Evolutionary conservation across 345 rosid species (phyloP).

Genomic region (Ceriops decandra): DNA sequence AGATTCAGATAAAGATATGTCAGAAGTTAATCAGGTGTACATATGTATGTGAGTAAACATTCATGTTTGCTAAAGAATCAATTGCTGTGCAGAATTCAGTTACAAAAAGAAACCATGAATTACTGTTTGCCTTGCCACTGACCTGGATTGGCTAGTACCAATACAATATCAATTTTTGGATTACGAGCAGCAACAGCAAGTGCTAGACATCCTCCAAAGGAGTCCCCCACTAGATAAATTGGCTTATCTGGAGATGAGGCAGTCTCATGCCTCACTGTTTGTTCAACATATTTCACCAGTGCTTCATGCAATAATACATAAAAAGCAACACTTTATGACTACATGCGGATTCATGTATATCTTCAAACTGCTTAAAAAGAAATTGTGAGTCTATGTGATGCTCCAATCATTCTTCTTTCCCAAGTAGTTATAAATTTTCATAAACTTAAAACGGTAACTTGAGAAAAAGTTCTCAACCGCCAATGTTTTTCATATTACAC

Average conservation of each 20-base stretch:
- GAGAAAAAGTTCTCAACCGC: background rate
- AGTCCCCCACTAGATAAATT: constrained; percentile 77
- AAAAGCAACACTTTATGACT: background rate
- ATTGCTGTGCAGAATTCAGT: too few species aligned
- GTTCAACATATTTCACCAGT: constrained; percentile 57
- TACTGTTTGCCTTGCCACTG: constrained; percentile 15
- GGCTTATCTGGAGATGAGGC: constrained; percentile 59
- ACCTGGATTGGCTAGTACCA: constrained; percentile 78
- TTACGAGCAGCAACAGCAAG: constrained; percentile 81
- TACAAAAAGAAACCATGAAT: constrained; percentile 4
- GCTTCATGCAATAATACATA: constrained; percentile 31
- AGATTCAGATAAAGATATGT: background rate
- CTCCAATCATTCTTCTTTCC: too few species aligned
- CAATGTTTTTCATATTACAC: too few species aligned
- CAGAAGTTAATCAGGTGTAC: constrained; percentile 1
- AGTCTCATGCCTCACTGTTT: constrained; percentile 52
- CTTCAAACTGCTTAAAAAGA: too few species aligned
- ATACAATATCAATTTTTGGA: constrained; percentile 57
- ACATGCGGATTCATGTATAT: too few species aligned
- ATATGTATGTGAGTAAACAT: background rate
- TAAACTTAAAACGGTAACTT: too few species aligned
- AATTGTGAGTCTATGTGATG: too few species aligned
- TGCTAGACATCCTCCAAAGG: constrained; percentile 90
- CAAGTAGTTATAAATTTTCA: too few species aligned
- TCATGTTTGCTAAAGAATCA: background rate